Evolutionary conservation across 148 eudicot species (phyloP).

Genomic region (Fagopyrum homotropicum): DNA sequence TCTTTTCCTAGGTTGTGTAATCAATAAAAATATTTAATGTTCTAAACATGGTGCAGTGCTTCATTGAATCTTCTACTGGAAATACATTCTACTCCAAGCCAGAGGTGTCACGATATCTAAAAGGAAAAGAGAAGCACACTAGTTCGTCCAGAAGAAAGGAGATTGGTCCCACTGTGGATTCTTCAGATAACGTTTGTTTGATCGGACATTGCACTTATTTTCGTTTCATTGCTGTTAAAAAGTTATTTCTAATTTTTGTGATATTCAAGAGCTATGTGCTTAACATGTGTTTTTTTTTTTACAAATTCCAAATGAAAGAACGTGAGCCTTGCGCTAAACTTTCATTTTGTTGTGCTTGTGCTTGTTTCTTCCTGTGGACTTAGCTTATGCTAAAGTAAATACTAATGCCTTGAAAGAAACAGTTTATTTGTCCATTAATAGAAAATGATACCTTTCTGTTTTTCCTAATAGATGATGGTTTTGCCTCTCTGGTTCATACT

Average conservation of each 20-base stretch:
- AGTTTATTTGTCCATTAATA: too few relatives aligned
- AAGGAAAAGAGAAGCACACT: constrained; percentile 20
- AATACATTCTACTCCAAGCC: constrained; percentile 60
- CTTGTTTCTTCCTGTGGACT: not conserved
- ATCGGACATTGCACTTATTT: not conserved
- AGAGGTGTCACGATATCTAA: constrained; percentile 47
- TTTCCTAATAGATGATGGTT: too few relatives aligned
- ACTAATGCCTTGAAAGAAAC: too few relatives aligned
- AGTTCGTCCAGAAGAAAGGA: constrained; percentile 22
- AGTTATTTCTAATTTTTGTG: not conserved
- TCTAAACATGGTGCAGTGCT: constrained; percentile 39
- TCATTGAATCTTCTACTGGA: constrained; percentile 46
- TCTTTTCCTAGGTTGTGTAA: not conserved
- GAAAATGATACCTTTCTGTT: too few relatives aligned
- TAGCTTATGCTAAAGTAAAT: too few relatives aligned
- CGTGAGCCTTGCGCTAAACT: not conserved
- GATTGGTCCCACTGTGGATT: constrained; percentile 18
- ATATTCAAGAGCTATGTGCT: not conserved
- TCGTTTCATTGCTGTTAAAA: not conserved
- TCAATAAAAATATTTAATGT: not conserved
- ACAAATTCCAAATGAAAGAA: not conserved
- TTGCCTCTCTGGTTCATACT: too few relatives aligned
- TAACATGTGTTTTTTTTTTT: not conserved
- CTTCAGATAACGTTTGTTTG: constrained; percentile 30
- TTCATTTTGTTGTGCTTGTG: not conserved